Base-by-base conservation (phyloP, 2,329 filamentous ascomycete genomes). In the Ophiognomonia clavigignenti-juglandacearum region DNA sequence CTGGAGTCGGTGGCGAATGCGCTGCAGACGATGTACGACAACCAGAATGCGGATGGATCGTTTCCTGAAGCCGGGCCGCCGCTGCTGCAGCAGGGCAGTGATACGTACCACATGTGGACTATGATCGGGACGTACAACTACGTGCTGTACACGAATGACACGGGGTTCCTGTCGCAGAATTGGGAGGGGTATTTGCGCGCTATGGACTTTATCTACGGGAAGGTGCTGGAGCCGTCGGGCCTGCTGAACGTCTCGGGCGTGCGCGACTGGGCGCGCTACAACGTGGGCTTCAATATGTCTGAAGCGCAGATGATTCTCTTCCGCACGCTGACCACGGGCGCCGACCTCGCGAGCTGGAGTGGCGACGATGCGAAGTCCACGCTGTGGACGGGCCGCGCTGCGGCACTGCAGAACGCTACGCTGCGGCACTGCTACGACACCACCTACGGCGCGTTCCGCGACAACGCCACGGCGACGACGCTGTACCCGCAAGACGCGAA, bases 401-500 rank as follows among this genome's bases (percentile, higher is more conserved):
- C 61, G 3, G 53, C 59, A 3, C 68, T 80, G 38, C 66, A 68
- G 53, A 54, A 56, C 0, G 66, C 70, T 8, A 77, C 77, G 22
- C 70, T 75, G 37, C 56, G 57, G 10, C 63, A 70, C 39, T 70
- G 75, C 48, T 81, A 72, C 70, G 71, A 79, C 52, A 53, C 61
- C 0, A 44, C 57, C 1, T 64, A 64, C n/a, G 72, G 72, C 22
- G 68, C 77, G 51, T 77, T 81, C 62, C 67, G 69, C 45, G 75
- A 78, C 58, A 80, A 79, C 52, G 70, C 73, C 31, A 72, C 70
- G 0, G 58, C 64, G 6, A 73, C 69, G 2, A 67, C 68, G 1
- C 64, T 85, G 4, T 66, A 77, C 51, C 78, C 80, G 0, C 79
- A 85, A 62, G 79, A 82, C 52, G 78, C 72, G 11, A 83, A 83